These are phyloP conservation scores for Nitzschia inconspicua DNA, from an alignment of 108 stramenopile species.

Conservation along the genomic window DNA sequence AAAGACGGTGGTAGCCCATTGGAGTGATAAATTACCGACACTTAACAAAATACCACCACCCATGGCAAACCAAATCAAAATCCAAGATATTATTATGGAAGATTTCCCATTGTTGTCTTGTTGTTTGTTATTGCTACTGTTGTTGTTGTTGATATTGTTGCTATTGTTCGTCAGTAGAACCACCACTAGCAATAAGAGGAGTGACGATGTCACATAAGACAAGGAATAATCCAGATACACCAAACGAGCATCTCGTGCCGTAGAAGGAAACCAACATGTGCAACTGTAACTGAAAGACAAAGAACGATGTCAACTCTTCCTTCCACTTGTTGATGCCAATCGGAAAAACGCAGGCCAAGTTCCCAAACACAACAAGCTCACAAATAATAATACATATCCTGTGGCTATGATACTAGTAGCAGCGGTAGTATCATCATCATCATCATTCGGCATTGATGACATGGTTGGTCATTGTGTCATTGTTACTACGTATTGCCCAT, in stretches of 20 bases:
- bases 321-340: conserved; percentile 1
- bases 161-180: neutral
- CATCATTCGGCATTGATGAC: too few relatives aligned
- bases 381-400: conserved; percentile 20
- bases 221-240: conserved; percentile 38
- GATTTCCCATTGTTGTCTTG: neutral
- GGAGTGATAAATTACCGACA: conserved; percentile 31
- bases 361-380: conserved; percentile 34
- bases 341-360: conserved; percentile 45
- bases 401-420: too few relatives aligned
- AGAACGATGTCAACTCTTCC: neutral
- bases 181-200: conserved; percentile 12
- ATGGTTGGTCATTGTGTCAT: too few relatives aligned
- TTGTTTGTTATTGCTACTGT: neutral
- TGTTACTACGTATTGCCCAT: too few relatives aligned
- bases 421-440: too few relatives aligned
- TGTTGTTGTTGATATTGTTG: neutral
- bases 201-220: conserved; percentile 27
- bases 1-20: conserved; percentile 35
- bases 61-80: conserved; percentile 18
- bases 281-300: neutral
- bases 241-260: conserved; percentile 20
- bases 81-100: neutral
- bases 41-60: conserved; percentile 33
- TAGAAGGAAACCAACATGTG: neutral